Evolutionary conservation across 2,329 filamentous ascomycete species (phyloP), one percentile per base, ranked within the genome.

Genomic region (Pseudogymnoascus sp.): DNA sequence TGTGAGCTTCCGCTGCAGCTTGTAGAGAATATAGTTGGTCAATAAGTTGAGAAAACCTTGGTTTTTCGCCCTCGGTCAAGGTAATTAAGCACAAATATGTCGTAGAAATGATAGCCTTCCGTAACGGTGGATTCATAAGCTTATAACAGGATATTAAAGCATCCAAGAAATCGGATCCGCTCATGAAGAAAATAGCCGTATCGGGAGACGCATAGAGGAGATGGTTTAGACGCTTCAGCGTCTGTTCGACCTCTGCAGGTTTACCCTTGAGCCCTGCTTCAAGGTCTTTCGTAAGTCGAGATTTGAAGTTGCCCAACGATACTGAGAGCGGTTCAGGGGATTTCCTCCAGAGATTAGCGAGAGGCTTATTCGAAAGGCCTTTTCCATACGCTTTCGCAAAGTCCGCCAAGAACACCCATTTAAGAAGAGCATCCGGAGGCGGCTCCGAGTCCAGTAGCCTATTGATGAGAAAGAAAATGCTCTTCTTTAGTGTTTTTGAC

Each of bases 91-190:
- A 89, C 3, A 96, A 79, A 71, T 95, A 97, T 11, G 85, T 78
- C 3, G 89, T 88, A 1, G 88, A 85, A 56, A 93, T 81, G 31
- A 96, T 82, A 14, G 83, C 81, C 66, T 84, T 88, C 64, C 86
- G 84, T 47, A 92, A 70, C 0, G 81, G 80, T 16, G 83, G 81
- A 63, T 86, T 84, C 74, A 84, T 86, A 64, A 87, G 81, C 59
- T 78, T 81, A 74, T 87, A 93, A 65, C 86, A 86, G 60, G 78
- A 77, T 38, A 85, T 79, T 11, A 96, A 80, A 0, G 88, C 85
- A 72, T 97, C 93, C 19, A 96, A 75, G 69, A 95, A 93, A 75
- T 97, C 93, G 61, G 89, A 92, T 0, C 93, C 93, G 0, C 89
- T 89, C 68, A 96, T 83, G 69, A 96, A 87, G 68, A 90, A 79